phyloP scores from a whole-genome alignment of 1,284 basidiomycete species.

The Fomitopsis schrenkii region DNA sequence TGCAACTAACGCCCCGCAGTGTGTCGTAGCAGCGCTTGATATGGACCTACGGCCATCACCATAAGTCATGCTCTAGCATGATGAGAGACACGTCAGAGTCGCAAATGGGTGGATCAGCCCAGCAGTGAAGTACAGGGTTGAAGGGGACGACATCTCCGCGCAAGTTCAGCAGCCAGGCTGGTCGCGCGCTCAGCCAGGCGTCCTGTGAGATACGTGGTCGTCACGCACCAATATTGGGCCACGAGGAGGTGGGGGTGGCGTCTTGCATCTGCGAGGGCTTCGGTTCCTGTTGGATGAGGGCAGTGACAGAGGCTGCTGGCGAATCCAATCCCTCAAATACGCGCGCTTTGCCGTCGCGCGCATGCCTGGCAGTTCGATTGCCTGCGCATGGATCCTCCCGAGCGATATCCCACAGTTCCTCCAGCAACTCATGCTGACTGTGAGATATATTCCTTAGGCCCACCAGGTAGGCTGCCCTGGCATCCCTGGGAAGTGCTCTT shows the following conservation, averaged over 20 bases:
- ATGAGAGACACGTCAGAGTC: not conserved
- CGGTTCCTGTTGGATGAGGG: constrained; percentile 54
- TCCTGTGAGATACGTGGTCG: not conserved
- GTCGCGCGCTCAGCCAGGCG: not conserved
- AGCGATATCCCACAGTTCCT: not conserved
- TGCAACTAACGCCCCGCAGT: no score
- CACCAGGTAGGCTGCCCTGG: no score
- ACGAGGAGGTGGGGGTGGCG: constrained; percentile 58
- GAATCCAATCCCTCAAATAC: constrained; percentile 61
- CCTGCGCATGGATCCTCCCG: constrained; percentile 51
- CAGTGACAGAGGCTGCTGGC: constrained; percentile 51
- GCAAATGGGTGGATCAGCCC: not conserved
- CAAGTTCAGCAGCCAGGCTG: constrained; percentile 80
- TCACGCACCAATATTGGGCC: constrained; percentile 58
- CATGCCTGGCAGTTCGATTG: constrained; percentile 67
- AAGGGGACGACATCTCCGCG: constrained; percentile 85
- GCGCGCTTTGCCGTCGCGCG: constrained; percentile 56
- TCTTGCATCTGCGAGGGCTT: constrained; percentile 61
- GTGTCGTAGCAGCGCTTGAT: no score
- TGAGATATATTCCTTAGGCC: no score
- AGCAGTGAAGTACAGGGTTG: constrained; percentile 86
- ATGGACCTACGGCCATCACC: no score
- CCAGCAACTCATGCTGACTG: no score
- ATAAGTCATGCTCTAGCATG: no score
- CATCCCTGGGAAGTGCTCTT: no score